A percentile compares a stretch with the other conserved stretches of the same genome.
Evolutionary conservation across 768 basidiomycete genomes (phyloP).

Genomic region (Boletales sp.): DNA sequence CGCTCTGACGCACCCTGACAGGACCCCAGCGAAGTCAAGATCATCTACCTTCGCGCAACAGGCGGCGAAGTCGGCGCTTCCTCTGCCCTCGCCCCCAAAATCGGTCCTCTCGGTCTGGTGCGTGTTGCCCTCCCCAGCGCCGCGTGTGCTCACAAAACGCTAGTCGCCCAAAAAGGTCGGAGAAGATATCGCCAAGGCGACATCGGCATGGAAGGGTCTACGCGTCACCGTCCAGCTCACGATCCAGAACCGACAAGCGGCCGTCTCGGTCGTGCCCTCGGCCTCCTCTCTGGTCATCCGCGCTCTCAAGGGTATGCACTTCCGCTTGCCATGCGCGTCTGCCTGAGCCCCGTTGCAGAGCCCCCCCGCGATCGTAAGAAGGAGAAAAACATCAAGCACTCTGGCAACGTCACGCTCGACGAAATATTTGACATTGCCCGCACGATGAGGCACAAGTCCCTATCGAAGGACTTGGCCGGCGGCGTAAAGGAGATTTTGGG

Average conservation of each 20-base stretch:
- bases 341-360: conserved; percentile 48
- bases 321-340: background rate
- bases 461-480: conserved; percentile 87
- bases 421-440: conserved; percentile 95
- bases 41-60: conserved; percentile 97
- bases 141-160: conserved; percentile 12
- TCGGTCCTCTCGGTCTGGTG: conserved; percentile 99
- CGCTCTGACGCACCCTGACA: conserved; percentile 29
- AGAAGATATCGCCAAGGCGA: conserved; percentile 99
- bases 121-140: conserved; percentile 28
- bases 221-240: conserved; percentile 98
- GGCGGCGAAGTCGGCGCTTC: conserved; percentile 99
- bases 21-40: conserved; percentile 98
- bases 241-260: conserved; percentile 99
- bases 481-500: conserved; percentile 97
- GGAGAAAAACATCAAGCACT: conserved; percentile 99
- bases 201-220: conserved; percentile 97
- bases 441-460: conserved; percentile 91
- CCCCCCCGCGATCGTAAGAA: conserved; percentile 99
- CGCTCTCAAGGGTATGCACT: conserved; percentile 90
- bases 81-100: conserved; percentile 97
- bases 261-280: conserved; percentile 94
- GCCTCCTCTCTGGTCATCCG: conserved; percentile 97
- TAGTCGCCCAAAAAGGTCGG: conserved; percentile 99
- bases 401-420: conserved; percentile 89